These are phyloP conservation scores for Rhizomucor miehei DNA, from an alignment of 371 early-diverging fungal species.

Conservation along the genomic window DNA sequence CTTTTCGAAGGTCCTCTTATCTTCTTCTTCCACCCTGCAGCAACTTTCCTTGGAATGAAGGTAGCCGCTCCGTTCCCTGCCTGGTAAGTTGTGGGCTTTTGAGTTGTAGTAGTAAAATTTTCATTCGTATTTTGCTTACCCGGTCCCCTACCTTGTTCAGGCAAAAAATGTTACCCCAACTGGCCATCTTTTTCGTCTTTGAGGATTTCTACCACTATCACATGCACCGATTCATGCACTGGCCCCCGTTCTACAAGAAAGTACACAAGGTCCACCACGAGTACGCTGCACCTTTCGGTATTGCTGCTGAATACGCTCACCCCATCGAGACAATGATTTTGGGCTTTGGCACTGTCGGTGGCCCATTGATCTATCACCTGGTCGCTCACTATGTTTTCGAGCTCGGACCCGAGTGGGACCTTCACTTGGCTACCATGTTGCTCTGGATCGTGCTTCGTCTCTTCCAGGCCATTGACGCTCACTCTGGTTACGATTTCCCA, in stretches of 20 bases:
- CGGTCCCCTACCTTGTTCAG: conserved; percentile 8
- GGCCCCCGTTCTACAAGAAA: conserved; percentile 81
- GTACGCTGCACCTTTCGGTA: conserved; percentile 87
- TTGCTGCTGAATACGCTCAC: conserved; percentile 86
- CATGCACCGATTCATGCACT: conserved; percentile 86
- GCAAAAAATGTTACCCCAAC: conserved; percentile 42
- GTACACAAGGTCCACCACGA: conserved; percentile 95
- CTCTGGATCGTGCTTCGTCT: conserved; percentile 78
- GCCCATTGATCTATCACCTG: conserved; percentile 59
- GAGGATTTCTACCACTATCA: conserved; percentile 84
- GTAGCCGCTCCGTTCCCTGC: conserved; percentile 82
- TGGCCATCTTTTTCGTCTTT: conserved; percentile 73
- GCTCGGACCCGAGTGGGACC: conserved; percentile 43
- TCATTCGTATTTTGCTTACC: no score
- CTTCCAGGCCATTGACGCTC: conserved; percentile 86
- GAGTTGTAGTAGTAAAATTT: no score
- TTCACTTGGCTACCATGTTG: conserved; percentile 79
- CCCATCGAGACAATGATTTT: conserved; percentile 77
- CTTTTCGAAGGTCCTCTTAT: conserved; percentile 83
- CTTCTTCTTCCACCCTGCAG: conserved; percentile 82
- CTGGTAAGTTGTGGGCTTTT: conserved; percentile 46
- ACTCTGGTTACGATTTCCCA: conserved; percentile 95
- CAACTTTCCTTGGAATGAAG: conserved; percentile 79
- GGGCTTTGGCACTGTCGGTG: conserved; percentile 74
- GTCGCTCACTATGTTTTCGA: conserved; percentile 13